These are phyloP conservation scores for Aciculosporium take DNA, from an alignment of 2,329 filamentous ascomycete species.

Conservation along the genomic window DNA sequence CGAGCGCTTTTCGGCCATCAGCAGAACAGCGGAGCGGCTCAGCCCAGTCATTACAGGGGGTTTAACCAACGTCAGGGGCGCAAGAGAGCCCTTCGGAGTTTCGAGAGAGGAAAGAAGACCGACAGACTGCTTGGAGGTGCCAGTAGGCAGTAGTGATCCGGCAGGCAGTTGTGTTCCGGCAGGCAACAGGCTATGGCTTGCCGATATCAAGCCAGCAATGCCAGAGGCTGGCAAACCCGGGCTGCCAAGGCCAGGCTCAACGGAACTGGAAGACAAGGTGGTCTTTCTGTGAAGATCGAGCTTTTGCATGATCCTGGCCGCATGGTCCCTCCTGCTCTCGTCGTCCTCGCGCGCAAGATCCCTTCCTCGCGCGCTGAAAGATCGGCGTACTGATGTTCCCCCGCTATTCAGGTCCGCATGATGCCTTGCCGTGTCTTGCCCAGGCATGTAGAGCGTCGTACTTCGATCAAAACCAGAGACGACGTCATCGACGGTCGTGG, in stretches of 20 bases:
- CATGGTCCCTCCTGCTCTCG: conserved; percentile 66
- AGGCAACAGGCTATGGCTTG: conserved; percentile 66
- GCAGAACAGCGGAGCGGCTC: conserved; percentile 70
- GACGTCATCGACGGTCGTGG: conserved; percentile 32
- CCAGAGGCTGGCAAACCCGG: conserved; percentile 35
- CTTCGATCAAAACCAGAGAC: conserved; percentile 37
- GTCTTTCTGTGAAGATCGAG: conserved; percentile 78
- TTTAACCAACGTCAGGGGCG: conserved; percentile 68
- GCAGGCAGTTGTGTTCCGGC: conserved; percentile 39
- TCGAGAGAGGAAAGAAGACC: conserved; percentile 28
- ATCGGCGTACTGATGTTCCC: conserved; percentile 33
- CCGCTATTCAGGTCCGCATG: conserved; percentile 55
- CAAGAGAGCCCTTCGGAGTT: conserved; percentile 47
- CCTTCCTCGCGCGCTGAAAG: conserved; percentile 36
- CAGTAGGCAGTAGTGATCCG: conserved; percentile 16
- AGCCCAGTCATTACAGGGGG: conserved; percentile 74
- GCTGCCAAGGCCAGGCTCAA: conserved; percentile 21
- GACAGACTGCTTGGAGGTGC: conserved; percentile 14
- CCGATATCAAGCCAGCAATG: conserved; percentile 73
- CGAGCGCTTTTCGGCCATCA: conserved; percentile 62
- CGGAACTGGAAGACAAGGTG: conserved; percentile 34
- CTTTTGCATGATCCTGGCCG: conserved; percentile 81
- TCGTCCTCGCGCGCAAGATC: conserved; percentile 49
- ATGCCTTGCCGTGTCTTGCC: conserved; percentile 44
- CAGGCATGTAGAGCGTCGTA: conserved; percentile 49